Evolutionary conservation across 768 basidiomycete genomes (phyloP).

Genomic region (Coprinellus micaceus): DNA sequence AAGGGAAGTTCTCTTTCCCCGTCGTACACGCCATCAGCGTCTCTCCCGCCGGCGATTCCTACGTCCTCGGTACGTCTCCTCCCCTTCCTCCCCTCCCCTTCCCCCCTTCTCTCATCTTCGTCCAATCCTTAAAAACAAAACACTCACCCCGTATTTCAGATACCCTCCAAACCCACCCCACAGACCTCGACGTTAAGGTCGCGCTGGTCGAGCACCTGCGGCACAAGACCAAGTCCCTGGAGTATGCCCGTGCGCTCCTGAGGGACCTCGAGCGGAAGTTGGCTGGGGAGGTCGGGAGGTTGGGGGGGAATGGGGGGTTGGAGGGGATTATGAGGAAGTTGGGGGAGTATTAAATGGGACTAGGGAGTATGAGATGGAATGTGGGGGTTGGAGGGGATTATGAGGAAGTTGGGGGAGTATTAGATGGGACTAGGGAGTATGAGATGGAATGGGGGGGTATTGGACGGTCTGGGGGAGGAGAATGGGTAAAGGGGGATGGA

Average conservation of each 20-base stretch:
- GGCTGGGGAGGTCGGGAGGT: slow-evolving; percentile 51
- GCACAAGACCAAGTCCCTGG: slow-evolving; percentile 70
- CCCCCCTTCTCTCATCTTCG: not conserved
- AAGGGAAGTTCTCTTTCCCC: slow-evolving; percentile 94
- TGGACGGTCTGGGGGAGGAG: too few species aligned
- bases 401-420: slow-evolving; percentile 41
- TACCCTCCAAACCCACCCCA: slow-evolving; percentile 75
- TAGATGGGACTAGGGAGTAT: slow-evolving; percentile 32
- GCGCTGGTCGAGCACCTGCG: slow-evolving; percentile 72
- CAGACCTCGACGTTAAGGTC: slow-evolving; percentile 63
- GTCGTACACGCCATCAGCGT: slow-evolving; percentile 78
- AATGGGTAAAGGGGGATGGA: too few species aligned
- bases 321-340: slow-evolving; percentile 47
- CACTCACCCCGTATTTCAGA: slow-evolving; percentile 37
- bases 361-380: slow-evolving; percentile 70
- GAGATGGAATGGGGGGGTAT: slow-evolving; percentile 63
- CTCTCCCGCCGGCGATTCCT: slow-evolving; percentile 54
- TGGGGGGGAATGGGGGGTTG: slow-evolving; percentile 68
- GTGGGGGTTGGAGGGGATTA: slow-evolving; percentile 42
- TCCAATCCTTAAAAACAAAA: not conserved
- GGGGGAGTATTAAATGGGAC: slow-evolving; percentile 20
- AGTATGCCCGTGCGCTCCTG: slow-evolving; percentile 70
- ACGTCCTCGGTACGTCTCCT: slow-evolving; percentile 53
- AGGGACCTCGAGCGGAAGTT: slow-evolving; percentile 59
- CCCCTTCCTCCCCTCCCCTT: too few species aligned